Base-by-base conservation (phyloP, 2,329 filamentous ascomycete genomes). In the Lecanicillium sp. region DNA sequence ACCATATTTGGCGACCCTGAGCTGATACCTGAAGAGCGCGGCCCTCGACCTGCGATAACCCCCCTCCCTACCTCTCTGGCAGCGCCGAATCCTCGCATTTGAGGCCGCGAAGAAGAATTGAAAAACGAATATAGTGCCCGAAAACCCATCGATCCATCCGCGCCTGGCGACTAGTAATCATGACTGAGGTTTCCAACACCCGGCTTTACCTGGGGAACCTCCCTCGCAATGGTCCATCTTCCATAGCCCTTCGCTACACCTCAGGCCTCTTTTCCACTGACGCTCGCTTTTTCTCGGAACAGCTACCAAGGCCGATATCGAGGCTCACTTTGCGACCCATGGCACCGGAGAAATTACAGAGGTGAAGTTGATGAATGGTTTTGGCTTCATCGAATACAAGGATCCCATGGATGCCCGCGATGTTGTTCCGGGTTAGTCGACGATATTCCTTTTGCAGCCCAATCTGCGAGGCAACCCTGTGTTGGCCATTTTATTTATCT, bases 341-440 rank as follows among this genome's bases (percentile, higher is more conserved):
- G 92, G 90, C 60, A 90, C 88, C 53, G 92, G 92, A 63, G 88
- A 95, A 63, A 96, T 98, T 61, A 92, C 85, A 51, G 92, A 98
- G 71, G 90, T 98, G 70, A 98, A 98, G 73, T 80, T 98, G 48
- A 98, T 98, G 92, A 96, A 95, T 62, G 92, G 92, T 57, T 98
- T 98, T 60, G 92, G 92, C 62, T 98, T 98, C 72, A 95, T 98
- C 61, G 92, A 98, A 66, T 98, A 96, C 67, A 94, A 95, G 66
- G 92, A 96, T 69, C 80, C 88, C 43, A 86, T 95, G 84, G 92
- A 98, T 69, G 92, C 92, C 51, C 85, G 90, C 59, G 92, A 98
- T 68, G 89, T 98, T 48, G 92, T 98, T 57, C 92, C 92, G 65
- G 90, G 92, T 95, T 78, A 70, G 82, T 59, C 11, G 29, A 16